Base-by-base conservation (phyloP, 768 basidiomycete species). In the Macrolepiota fuliginosa region DNA sequence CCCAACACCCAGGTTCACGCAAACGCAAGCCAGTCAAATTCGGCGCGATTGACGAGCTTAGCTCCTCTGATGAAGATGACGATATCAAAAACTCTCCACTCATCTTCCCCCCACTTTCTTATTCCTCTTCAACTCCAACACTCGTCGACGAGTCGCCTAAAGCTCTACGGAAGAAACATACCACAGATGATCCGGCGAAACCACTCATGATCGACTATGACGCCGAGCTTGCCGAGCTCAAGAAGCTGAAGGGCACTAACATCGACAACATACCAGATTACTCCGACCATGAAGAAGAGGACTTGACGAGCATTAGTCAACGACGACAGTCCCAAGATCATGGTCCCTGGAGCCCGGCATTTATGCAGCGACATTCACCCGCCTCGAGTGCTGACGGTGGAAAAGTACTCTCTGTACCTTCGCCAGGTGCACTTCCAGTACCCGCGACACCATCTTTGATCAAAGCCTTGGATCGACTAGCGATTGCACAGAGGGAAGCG, bases 361-460 rank as follows among this genome's bases (percentile, higher is more conserved):
- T 86, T 68, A 69, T 84, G 60, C 71, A 75, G 45, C 78, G 79
- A 7, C 76, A 81, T 64, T 69, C 59, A 63, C 58, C 56, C 36
- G 66, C 7, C 50, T 59, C 42, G 64, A 46, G 62, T 64, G 15
- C 39, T 25, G n/a, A 54, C 27, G 12, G 32, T 47, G 59, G 52
- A 47, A 32, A 27, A 32, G n/a, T 15, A 24, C 56, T 39, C 19
- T 11, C 51, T 47, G 27, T 53, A 29, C 54, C 51, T 35, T 37
- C 35, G 12, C 59, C 56, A 6, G 76, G 75, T 3, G 73, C 68
- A 6, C 69, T 71, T 27, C 71, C 84, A 1, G 81, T 88, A 1
- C 84, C 86, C 4, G 82, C 83, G 24, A 89, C 88, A 1, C 87
- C 87, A 0, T 88, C 87, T 2, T 76, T 88, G 35, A 82, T 88